Percentiles rank a stretch among this genome's conserved stretches.
These are phyloP conservation scores for Centella asiatica DNA, from an alignment of 129 eudicot genomes.

Conservation along the genomic window DNA sequence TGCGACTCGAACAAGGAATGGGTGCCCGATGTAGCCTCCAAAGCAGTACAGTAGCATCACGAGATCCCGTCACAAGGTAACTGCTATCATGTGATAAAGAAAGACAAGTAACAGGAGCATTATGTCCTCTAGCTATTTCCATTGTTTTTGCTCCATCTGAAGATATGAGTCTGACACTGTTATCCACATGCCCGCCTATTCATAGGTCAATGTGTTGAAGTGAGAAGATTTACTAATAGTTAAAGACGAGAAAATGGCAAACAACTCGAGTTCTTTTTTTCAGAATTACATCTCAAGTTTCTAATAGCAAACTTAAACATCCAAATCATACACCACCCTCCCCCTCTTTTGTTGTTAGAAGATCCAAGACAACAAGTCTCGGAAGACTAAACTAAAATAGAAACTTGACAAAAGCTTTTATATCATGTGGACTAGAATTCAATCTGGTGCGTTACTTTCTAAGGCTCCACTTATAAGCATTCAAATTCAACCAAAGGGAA, in stretches of 20 bases:
- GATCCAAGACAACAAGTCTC: no score
- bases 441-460: no score
- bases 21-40: conserved; percentile 79
- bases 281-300: no score
- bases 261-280: no score
- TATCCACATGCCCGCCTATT: conserved; percentile 96
- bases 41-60: conserved; percentile 75
- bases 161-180: conserved; percentile 76
- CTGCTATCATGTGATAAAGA: conserved; percentile 67
- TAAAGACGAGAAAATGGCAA: background rate
- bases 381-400: no score
- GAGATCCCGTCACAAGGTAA: conserved; percentile 91
- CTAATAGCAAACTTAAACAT: no score
- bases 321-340: no score
- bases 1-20: conserved; percentile 31
- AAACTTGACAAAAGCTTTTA: no score
- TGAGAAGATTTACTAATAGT: background rate
- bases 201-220: conserved; percentile 10
- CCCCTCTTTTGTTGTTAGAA: no score
- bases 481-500: background rate
- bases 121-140: conserved; percentile 90
- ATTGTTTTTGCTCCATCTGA: conserved; percentile 86
- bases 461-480: no score
- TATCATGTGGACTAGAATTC: no score
- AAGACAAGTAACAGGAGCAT: conserved; percentile 92